Conservation (phyloP, 768 basidiomycete genomes). For the Hortiboletus flavorubellus region DNA sequence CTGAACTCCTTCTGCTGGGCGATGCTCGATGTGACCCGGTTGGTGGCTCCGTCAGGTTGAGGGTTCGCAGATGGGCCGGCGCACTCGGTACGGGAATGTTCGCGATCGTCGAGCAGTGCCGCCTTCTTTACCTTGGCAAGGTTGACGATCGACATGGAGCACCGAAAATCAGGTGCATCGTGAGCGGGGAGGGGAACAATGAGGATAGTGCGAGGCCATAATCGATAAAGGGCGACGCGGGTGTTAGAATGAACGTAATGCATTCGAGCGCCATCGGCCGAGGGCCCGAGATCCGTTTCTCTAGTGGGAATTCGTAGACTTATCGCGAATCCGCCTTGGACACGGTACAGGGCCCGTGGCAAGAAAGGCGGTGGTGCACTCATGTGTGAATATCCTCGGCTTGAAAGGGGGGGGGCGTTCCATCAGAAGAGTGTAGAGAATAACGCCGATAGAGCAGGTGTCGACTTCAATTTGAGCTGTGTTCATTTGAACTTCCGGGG, state of each 20-base stretch:
- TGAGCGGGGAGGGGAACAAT: conserved; percentile 77
- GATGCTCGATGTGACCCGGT: conserved; percentile 56
- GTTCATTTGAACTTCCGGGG: conserved; percentile 93
- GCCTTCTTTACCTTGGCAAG: conserved; percentile 62
- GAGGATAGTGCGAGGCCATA: conserved; percentile 73
- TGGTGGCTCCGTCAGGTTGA: conserved; percentile 23
- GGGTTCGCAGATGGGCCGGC: conserved; percentile 9
- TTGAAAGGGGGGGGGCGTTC: conserved; percentile 97
- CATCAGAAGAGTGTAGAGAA: conserved; percentile 89
- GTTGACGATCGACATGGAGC: conserved; percentile 61
- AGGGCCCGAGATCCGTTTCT: conserved; percentile 69
- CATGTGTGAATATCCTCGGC: conserved; percentile 95
- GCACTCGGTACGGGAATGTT: conserved; percentile 43
- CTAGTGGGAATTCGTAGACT: conserved; percentile 90
- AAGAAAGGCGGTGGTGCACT: conserved; percentile 20
- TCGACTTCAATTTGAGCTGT: conserved; percentile 92
- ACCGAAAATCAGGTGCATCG: conserved; percentile 65
- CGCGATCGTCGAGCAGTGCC: conserved; percentile 56
- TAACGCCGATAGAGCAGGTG: conserved; percentile 96
- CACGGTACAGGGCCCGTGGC: conserved; percentile 1
- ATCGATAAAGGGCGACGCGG: conserved; percentile 79
- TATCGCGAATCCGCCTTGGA: conserved; percentile 83
- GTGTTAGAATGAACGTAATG: conserved; percentile 81
- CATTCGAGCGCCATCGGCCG: conserved; percentile 72
- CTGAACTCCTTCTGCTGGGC: conserved; percentile 95